Conservation (phyloP, 306 rosid species). For the Pachyrhizus erosus region DNA sequence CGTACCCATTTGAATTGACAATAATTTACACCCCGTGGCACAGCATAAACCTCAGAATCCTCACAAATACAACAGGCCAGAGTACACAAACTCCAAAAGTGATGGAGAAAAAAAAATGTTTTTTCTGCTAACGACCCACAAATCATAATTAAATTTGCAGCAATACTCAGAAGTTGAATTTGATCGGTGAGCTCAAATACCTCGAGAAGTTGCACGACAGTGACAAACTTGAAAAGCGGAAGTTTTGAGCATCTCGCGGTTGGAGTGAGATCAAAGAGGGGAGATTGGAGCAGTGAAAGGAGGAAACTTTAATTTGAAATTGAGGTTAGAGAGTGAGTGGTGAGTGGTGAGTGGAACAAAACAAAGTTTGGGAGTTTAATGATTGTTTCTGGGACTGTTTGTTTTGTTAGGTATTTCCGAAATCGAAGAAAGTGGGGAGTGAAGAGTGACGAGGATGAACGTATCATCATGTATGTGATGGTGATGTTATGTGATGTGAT, state of each 20-base stretch:
- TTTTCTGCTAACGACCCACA: slow-evolving; percentile 20
- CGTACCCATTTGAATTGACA: slow-evolving; percentile 36
- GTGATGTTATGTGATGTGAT: slow-evolving; percentile 25
- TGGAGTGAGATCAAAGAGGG: slow-evolving; percentile 53
- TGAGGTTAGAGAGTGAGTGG: slow-evolving; percentile 11
- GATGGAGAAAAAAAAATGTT: background rate
- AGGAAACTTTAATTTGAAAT: slow-evolving; percentile 18
- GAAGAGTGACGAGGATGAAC: slow-evolving; percentile 22
- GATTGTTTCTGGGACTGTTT: slow-evolving; percentile 29
- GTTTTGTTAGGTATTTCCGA: slow-evolving; percentile 19
- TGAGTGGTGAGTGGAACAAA: background rate
- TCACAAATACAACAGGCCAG: slow-evolving; percentile 24
- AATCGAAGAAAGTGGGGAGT: slow-evolving; percentile 34
- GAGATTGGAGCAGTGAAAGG: slow-evolving; percentile 25
- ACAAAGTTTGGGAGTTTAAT: slow-evolving; percentile 32
- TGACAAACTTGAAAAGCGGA: slow-evolving; percentile 38
- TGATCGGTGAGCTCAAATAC: slow-evolving; percentile 44
- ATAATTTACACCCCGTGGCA: slow-evolving; percentile 42
- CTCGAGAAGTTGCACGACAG: slow-evolving; percentile 40
- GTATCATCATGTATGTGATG: slow-evolving; percentile 17
- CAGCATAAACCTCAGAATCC: slow-evolving; percentile 22
- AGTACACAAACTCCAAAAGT: slow-evolving; percentile 15
- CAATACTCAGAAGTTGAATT: slow-evolving; percentile 39
- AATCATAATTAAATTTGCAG: slow-evolving; percentile 31
- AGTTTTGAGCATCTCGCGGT: slow-evolving; percentile 32